Evolutionary conservation across 495 filamentous ascomycete genomes (phyloP), one percentile per base, ranked within the genome.

Genomic region (Penicillium bialowiezense): DNA sequence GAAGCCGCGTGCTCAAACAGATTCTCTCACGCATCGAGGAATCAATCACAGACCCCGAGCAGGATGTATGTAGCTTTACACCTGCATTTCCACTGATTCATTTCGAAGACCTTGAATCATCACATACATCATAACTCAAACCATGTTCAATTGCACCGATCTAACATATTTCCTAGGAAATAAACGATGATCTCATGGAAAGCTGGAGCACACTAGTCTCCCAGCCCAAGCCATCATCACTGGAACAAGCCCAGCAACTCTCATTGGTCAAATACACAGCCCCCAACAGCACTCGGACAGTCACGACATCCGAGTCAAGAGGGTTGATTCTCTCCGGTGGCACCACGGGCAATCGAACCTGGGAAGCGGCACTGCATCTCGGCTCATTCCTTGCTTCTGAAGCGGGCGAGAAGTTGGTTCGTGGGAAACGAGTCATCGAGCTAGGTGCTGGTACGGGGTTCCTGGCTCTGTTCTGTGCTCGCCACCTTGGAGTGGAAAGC

Each of bases 331-430:
- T 88, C 7, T 81, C 82, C 1, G 69, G 76, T 5, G 89, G 88
- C 3, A 95, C 88, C 2, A 97, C 92, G 0, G 92, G 92, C 0
- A 73, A 90, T 21, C 82, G 92, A 9, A 97, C 92, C 5, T 97
- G 92, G 92, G 92, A 96, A 70, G 92, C 92, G 3, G 83, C 90
- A 0, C 68, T 97, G n/a, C 87, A 91, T 60, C 76, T 97, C 0
- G 89, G 84, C 1, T 78, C 88, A 17, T 95, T 84, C 54, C 82
- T 93, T 26, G 70, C 79, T 9, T 68, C 73, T 0, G 41, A 60
- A 0, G 39, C 56, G 1, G 81, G 75, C 10, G 56, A 54, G 37
- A 47, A 54, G 9, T 50, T 79, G 12, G 63, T 93, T 9, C 51
- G 51, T 29, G 72, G 72, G 10, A 86, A 86, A 52, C 73, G 69